Conservation (phyloP, 73 alveolate genomes). For the Paramecium pentaurelia region DNA sequence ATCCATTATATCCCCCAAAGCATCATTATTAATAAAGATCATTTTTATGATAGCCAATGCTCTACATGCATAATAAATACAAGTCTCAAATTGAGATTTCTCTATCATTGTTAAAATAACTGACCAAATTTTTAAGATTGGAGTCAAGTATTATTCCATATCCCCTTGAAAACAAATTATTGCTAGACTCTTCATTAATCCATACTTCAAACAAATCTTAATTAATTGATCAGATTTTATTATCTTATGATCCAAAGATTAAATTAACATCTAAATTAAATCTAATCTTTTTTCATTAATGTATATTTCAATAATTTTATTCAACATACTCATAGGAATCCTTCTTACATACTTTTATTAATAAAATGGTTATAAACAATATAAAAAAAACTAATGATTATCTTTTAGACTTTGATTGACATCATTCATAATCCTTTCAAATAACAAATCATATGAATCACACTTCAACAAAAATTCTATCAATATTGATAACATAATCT, state of each 20-base stretch:
- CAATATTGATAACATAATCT: neutral
- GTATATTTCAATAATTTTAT: neutral
- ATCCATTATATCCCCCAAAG: neutral
- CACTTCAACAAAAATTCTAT: neutral
- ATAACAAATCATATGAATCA: neutral
- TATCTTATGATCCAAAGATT: neutral
- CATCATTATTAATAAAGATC: neutral
- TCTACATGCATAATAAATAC: neutral
- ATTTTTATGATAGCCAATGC: neutral
- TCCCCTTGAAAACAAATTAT: slow-evolving; percentile 17
- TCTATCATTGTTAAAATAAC: neutral
- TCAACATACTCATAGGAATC: neutral
- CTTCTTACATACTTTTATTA: neutral
- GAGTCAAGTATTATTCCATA: neutral
- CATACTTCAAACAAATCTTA: neutral
- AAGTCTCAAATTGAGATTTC: neutral
- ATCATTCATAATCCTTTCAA: neutral
- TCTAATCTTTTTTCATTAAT: neutral
- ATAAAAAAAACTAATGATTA: neutral
- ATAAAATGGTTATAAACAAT: slow-evolving; percentile 2
- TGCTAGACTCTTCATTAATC: slow-evolving; percentile 18
- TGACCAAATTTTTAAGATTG: neutral
- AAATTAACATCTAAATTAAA: neutral
- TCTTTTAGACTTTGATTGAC: neutral
- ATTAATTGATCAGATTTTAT: neutral